phyloP scores from a whole-genome alignment of 2,329 filamentous ascomycete genomes.

The Hypoxylon sp. region DNA sequence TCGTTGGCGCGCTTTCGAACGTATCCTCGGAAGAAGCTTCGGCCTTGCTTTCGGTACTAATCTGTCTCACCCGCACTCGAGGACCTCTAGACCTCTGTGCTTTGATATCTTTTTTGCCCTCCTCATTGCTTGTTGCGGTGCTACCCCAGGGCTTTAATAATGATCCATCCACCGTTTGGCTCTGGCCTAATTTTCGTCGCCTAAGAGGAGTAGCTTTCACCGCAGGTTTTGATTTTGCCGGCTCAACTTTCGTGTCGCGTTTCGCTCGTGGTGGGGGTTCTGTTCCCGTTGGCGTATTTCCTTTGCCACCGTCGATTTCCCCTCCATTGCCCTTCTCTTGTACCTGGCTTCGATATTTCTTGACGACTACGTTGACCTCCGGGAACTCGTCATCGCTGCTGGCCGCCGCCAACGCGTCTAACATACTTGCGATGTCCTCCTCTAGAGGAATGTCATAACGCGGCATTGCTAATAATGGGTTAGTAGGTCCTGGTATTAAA shows the following conservation, averaged over 20 bases:
- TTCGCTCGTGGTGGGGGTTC: background rate
- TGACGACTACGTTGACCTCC: conserved; percentile 48
- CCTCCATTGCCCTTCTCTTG: conserved; percentile 1
- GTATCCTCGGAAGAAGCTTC: conserved; percentile 18
- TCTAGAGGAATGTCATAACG: conserved; percentile 8
- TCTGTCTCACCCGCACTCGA: conserved; percentile 18
- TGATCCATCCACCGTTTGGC: conserved; percentile 39
- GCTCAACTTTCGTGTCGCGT: conserved; percentile 1
- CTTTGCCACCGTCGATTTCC: conserved; percentile 10
- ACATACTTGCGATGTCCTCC: conserved; percentile 30
- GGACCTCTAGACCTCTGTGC: conserved; percentile 16
- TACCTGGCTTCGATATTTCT: conserved; percentile 33
- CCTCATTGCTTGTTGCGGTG: conserved; percentile 7
- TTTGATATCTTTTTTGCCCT: conserved; percentile 1
- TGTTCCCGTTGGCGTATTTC: conserved; percentile 3
- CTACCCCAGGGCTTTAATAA: conserved; percentile 43
- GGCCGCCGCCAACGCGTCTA: conserved; percentile 31
- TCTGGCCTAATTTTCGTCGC: conserved; percentile 43
- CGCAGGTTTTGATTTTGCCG: conserved; percentile 7
- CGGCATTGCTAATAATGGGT: conserved; percentile 1
- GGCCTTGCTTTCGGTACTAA: conserved; percentile 22
- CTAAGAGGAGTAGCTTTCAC: conserved; percentile 42
- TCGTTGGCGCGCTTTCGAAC: conserved; percentile 27
- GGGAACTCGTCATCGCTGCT: conserved; percentile 56
- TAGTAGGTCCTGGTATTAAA: too few species aligned